A percentile compares a stretch with the other conserved stretches of the same genome.
These are phyloP conservation scores for Antitrichia curtipendula DNA, from an alignment of 225 moss, liverwort and hornwort species.

Conservation along the genomic window DNA sequence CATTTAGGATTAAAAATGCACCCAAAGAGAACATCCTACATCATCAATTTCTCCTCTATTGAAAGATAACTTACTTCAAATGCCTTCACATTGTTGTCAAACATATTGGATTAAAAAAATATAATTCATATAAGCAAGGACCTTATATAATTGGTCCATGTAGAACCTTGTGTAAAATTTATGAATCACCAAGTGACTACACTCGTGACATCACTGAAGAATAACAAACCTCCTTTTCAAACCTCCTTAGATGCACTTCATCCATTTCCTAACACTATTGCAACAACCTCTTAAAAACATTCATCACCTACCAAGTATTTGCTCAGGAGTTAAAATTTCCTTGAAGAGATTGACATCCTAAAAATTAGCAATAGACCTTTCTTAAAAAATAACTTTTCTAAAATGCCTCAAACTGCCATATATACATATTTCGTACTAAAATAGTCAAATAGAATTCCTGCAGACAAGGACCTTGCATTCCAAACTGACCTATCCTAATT, in stretches of 20 bases:
- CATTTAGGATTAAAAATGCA: not conserved
- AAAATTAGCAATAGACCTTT: not conserved
- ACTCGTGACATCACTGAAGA: fast-evolving
- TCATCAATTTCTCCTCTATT: too few relatives aligned
- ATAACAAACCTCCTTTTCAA: fast-evolving
- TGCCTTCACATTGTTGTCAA: not conserved
- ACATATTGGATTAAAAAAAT: not conserved
- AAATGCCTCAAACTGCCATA: too few relatives aligned
- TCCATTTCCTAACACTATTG: not conserved
- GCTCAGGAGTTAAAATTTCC: too few relatives aligned
- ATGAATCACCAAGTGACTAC: not conserved
- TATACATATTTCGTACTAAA: fast-evolving
- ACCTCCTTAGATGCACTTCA: not conserved
- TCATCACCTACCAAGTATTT: not conserved
- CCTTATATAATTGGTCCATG: not conserved
- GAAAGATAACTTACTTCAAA: not conserved
- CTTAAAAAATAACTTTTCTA: fast-evolving
- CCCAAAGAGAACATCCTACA: too few relatives aligned
- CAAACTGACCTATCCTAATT: fast-evolving
- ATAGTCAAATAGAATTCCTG: fast-evolving
- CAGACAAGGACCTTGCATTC: not conserved
- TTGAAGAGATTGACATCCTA: fast-evolving
- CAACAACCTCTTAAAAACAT: fast-evolving
- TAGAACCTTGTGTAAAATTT: fast-evolving
- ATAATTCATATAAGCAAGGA: fast-evolving